phyloP scores from a whole-genome alignment of 331 rosid species.

The Rosa hybrid region DNA sequence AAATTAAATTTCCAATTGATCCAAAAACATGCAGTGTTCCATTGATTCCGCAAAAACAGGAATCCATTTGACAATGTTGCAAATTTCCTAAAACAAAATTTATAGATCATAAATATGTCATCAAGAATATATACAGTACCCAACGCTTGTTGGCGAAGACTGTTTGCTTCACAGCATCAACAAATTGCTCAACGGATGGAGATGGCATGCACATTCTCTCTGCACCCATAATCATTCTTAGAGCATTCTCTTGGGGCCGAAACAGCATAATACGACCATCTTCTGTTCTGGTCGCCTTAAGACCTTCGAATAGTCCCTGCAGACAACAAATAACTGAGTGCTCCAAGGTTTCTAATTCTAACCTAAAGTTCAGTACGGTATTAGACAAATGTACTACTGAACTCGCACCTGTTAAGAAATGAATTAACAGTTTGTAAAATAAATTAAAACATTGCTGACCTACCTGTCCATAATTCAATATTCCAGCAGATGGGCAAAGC shows the following conservation, averaged over 20 bases:
- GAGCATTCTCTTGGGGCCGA: slow-evolving; percentile 52
- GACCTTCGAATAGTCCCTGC: slow-evolving; percentile 64
- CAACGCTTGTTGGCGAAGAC: slow-evolving; percentile 58
- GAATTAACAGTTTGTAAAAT: neutral
- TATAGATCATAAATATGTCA: too few relatives aligned
- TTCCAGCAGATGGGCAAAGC: slow-evolving; percentile 49
- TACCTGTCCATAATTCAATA: slow-evolving; percentile 65
- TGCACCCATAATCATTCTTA: slow-evolving; percentile 56
- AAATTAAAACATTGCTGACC: neutral
- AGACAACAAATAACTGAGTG: neutral
- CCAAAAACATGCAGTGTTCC: neutral
- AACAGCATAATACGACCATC: slow-evolving; percentile 47
- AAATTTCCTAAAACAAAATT: neutral
- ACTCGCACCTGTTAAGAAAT: neutral
- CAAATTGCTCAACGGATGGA: slow-evolving; percentile 53
- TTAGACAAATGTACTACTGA: neutral
- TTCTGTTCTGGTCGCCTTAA: slow-evolving; percentile 54
- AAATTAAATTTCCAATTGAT: neutral
- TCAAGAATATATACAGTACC: slow-evolving; percentile 22
- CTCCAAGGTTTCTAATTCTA: neutral
- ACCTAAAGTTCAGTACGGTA: neutral
- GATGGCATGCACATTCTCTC: slow-evolving; percentile 67
- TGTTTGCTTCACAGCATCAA: slow-evolving; percentile 49
- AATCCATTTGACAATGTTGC: neutral
- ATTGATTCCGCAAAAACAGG: neutral